These are phyloP conservation scores for Nyctanthes arbortristis DNA, from an alignment of 257 asterid genomes.

Conservation along the genomic window DNA sequence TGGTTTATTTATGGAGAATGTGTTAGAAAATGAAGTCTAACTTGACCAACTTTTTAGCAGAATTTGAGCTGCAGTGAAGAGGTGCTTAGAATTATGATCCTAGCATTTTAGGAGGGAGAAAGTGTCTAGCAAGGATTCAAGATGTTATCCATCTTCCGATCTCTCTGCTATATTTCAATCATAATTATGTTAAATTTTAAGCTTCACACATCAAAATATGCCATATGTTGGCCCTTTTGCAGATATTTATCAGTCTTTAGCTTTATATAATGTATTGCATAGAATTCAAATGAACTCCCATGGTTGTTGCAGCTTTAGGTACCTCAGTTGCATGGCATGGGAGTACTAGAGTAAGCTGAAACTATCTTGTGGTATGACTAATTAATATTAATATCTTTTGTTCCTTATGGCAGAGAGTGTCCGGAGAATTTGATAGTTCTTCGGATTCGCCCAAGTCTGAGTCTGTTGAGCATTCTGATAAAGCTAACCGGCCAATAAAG, in stretches of 20 bases:
- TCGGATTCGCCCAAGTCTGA: conserved; percentile 56
- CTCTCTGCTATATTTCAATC: not conserved
- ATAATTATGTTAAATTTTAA: not conserved
- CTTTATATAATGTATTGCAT: conserved; percentile 9
- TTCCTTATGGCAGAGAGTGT: conserved; percentile 55
- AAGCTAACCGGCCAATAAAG: conserved; percentile 54
- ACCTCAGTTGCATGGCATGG: not conserved
- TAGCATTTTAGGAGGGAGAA: conserved; percentile 18
- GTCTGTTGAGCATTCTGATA: conserved; percentile 49
- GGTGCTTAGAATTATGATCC: conserved; percentile 4
- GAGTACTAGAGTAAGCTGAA: conserved; percentile 12
- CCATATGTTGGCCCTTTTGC: conserved; percentile 3
- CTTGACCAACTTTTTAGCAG: no score
- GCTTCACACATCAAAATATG: conserved; percentile 7
- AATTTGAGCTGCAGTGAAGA: no score
- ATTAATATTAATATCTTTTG: not conserved
- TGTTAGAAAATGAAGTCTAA: no score
- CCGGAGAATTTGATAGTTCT: conserved; percentile 67
- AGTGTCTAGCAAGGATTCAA: not conserved
- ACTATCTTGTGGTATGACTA: conserved; percentile 17
- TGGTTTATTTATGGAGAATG: no score
- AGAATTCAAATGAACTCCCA: conserved; percentile 5
- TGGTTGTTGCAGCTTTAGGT: conserved; percentile 19
- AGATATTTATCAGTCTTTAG: conserved; percentile 8
- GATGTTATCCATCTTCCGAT: not conserved